phyloP scores from a whole-genome alignment of 768 basidiomycete genomes.

The Termitomyces sp. region DNA sequence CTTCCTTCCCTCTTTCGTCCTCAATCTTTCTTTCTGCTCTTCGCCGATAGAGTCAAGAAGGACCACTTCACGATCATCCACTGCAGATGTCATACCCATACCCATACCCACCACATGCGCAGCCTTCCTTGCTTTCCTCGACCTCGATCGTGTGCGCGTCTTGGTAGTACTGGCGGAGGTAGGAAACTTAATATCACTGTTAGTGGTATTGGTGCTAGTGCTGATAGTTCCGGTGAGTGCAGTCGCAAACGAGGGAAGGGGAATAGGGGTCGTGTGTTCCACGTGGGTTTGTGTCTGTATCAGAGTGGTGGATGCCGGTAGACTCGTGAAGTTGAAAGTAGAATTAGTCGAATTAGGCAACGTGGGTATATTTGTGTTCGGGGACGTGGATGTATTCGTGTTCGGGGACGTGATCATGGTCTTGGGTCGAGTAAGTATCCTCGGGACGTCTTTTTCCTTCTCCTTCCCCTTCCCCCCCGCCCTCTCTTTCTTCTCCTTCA shows the following conservation, averaged over 20 bases:
- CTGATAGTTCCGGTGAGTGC: conserved; percentile 10
- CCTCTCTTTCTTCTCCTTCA: not conserved
- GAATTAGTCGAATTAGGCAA: not conserved
- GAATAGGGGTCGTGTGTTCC: conserved; percentile 24
- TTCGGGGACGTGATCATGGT: not conserved
- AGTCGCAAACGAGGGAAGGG: conserved; percentile 40
- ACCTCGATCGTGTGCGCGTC: conserved; percentile 1
- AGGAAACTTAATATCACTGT: too few species aligned
- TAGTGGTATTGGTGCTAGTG: not conserved
- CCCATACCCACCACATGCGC: not conserved
- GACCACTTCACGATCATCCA: not conserved
- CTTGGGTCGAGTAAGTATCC: conserved; percentile 4
- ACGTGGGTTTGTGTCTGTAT: not conserved
- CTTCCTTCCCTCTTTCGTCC: not conserved
- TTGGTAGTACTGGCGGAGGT: not conserved
- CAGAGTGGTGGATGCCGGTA: not conserved
- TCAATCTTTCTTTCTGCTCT: not conserved
- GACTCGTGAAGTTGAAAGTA: not conserved
- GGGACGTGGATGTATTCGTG: not conserved
- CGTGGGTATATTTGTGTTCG: not conserved
- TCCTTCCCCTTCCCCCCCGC: not conserved
- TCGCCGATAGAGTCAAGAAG: not conserved
- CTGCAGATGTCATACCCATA: not conserved
- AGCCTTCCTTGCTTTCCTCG: conserved; percentile 5
- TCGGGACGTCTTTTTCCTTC: not conserved